Evolutionary conservation across 805 yeast species (phyloP), one percentile per base, ranked within the genome.

Genomic region (Saccharomycopsis javanensis): DNA sequence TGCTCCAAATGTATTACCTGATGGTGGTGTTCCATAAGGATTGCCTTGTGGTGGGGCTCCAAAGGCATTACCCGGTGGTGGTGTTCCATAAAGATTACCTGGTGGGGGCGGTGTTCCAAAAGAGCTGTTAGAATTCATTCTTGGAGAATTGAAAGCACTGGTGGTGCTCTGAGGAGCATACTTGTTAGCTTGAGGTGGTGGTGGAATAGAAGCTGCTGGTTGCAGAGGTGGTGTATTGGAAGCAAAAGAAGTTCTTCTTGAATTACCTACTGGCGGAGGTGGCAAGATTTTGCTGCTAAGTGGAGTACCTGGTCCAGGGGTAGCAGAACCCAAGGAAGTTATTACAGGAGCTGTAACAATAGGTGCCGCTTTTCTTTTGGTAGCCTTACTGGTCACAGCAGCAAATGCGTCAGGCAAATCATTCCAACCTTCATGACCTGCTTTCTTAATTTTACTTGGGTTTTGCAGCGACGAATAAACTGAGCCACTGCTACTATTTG

Each of bases 341-440:
- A 50, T 55, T 16, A 64, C 59, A 6, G 66, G 48, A 4, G 63
- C 67, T 15, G 60, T 63, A 31, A 45, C 60, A 28, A 68, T 71
- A 16, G 75, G 71, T 5, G 79, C 71, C 16, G 81, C 74, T 20
- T 79, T 76, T 31, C 77, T 72, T 16, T 56, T 54, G 8, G 54
- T 42, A 38, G 77, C 72, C 54, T 78, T 77, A 8, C 76, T 69
- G 30, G 70, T 31, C 27, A 64, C 65, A 28, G 46, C 57, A 51
- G 76, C 76, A 70, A 77, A 77, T 8, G 75, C 70, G 10, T 79
- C 75, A 53, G 89, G 88, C 60, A 84, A 70, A 65, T 83, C 88
- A 64, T 83, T 83, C 88, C 89, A 83, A 3, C 88, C 88, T 38
- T 83, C 87, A 38, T 79, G 79, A 48, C 80, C 80, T 55, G 69